Evolutionary conservation across 2,329 filamentous ascomycete genomes (phyloP).

Genomic region (Cordyceps militaris): DNA sequence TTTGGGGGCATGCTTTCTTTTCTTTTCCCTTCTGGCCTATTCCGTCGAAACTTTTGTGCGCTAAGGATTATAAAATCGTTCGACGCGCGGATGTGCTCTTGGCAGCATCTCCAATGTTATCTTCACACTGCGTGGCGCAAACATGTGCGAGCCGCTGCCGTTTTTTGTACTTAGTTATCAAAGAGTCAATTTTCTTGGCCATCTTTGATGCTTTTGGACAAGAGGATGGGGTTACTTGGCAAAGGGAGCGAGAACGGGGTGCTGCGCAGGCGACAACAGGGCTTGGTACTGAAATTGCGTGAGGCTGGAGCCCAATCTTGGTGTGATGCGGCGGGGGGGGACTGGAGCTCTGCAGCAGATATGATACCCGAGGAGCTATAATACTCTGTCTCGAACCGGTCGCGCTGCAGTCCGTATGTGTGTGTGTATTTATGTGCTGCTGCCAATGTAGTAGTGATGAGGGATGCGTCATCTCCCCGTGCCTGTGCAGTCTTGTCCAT

Average conservation of each 20-base stretch:
- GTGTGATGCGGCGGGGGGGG: neutral
- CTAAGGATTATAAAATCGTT: too few relatives aligned
- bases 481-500: neutral
- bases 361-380: slow-evolving; percentile 5
- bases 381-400: neutral
- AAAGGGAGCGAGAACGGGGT: neutral
- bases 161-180: too few relatives aligned
- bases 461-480: neutral
- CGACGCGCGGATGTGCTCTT: too few relatives aligned
- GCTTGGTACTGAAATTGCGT: neutral
- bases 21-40: neutral
- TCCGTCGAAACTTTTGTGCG: neutral
- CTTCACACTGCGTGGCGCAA: too few relatives aligned
- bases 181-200: too few relatives aligned
- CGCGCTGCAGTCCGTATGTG: neutral
- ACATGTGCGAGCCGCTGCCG: neutral
- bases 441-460: neutral
- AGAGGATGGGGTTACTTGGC: too few relatives aligned
- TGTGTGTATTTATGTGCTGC: neutral
- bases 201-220: too few relatives aligned
- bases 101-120: too few relatives aligned
- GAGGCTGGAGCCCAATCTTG: neutral
- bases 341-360: neutral
- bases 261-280: neutral
- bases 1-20: neutral